These are phyloP conservation scores for Paracoccidioides lutzii DNA, from an alignment of 2,329 filamentous ascomycete genomes.

Conservation along the genomic window DNA sequence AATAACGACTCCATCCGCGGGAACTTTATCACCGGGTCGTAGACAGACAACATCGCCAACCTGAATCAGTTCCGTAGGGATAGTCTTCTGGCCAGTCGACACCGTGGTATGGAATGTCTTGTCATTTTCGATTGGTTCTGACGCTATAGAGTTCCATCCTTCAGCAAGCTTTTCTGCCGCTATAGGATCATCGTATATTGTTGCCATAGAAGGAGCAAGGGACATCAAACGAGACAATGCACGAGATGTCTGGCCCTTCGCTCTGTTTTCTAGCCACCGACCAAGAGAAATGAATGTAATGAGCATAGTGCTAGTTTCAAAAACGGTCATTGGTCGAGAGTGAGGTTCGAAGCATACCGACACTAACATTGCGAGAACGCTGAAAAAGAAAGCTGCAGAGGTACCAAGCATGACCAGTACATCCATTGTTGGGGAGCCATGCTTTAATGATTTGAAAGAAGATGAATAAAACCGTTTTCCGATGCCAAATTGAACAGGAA, in stretches of 20 bases:
- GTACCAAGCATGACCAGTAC: slow-evolving; percentile 89
- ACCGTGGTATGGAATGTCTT: slow-evolving; percentile 8
- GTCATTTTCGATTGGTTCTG: slow-evolving; percentile 7
- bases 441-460: slow-evolving; percentile 84
- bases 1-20: slow-evolving; percentile 77
- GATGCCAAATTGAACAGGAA: slow-evolving; percentile 93
- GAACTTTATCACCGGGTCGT: slow-evolving; percentile 90
- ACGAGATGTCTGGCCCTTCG: slow-evolving; percentile 92
- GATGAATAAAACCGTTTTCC: slow-evolving; percentile 87
- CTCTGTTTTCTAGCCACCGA: slow-evolving; percentile 81
- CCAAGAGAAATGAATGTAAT: slow-evolving; percentile 91
- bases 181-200: slow-evolving; percentile 89
- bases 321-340: slow-evolving; percentile 71
- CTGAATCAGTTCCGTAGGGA: slow-evolving; percentile 88
- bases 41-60: slow-evolving; percentile 88
- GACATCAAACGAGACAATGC: slow-evolving; percentile 92
- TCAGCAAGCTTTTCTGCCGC: slow-evolving; percentile 85
- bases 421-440: slow-evolving; percentile 92
- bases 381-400: slow-evolving; percentile 93
- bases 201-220: slow-evolving; percentile 87
- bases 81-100: slow-evolving; percentile 64
- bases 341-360: slow-evolving; percentile 66
- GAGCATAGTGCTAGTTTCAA: slow-evolving; percentile 96
- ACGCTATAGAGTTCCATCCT: slow-evolving; percentile 44
- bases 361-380: slow-evolving; percentile 71